Evolutionary conservation across 495 filamentous ascomycete species (phyloP), one percentile per base, ranked within the genome.

Genomic region (Margaritispora aquatica): DNA sequence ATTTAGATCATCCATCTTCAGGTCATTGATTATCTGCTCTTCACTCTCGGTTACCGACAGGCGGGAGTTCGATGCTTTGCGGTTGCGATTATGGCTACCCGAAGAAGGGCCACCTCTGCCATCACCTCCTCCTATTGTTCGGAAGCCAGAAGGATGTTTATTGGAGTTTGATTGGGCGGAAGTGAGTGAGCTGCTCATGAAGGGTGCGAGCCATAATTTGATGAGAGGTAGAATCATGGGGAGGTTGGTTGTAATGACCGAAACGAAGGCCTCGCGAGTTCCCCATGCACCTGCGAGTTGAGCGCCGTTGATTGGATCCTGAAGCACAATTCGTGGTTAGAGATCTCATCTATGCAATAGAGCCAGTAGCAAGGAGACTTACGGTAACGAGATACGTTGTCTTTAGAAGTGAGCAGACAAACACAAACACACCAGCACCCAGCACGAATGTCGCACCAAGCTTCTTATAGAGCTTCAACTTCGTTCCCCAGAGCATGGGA

Each of bases 141-240:
- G 65, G 34, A 44, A 48, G 26, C 60, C 63, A 10, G 50, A 47
- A 4, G 72, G 69, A 0, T 58, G 51, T 49, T 71, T 44, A 44
- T n/a, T 66, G 65, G 68, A 64, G 29, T 51, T 51, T 47, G 63
- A 58, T 52, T 44, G 10, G 59, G 65, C 1, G 71, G 69, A 69
- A 7, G 70, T 71, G 23, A 68, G 54, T 36, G 77, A 56, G 44
- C 65, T 65, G 55, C 70, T 69, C 26, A 78, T 57, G 0, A 73
- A n/a, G 0, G 71, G 70, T 5, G 51, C 62, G 17, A 82, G 66
- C 75, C 75, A 79, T 8, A 58, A 54, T 52, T 74, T 71, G 59
- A 80, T 38, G 2, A 80, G 68, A 31, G 78, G 77, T 71, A 80
- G 80, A 13, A 82, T 63, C 75, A 80, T 78, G 2, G 78, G 79